Percentiles rank a stretch among this genome's conserved stretches.
These are phyloP conservation scores for Sporisorium iseilematis-ciliati DNA, from an alignment of 1,284 basidiomycete species.

Conservation along the genomic window DNA sequence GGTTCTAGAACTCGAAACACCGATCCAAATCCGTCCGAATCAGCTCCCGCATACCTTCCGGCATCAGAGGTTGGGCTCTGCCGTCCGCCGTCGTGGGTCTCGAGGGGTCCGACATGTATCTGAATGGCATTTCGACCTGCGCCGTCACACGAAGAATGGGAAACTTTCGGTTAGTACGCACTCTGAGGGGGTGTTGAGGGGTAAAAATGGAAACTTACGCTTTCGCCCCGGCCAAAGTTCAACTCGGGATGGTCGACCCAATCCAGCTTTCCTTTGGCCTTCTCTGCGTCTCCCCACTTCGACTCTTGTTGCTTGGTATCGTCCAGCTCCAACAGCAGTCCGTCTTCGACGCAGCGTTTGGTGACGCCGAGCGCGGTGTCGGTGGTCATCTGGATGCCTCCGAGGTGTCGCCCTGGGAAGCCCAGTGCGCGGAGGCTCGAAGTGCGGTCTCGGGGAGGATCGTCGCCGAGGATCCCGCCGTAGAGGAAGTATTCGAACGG, in stretches of 20 bases:
- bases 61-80: conserved; percentile 49
- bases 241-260: conserved; percentile 66
- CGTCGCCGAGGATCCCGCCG: conserved; percentile 78
- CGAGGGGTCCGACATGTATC: conserved; percentile 54
- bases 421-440: conserved; percentile 85
- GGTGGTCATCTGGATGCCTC: conserved; percentile 91
- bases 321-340: conserved; percentile 18
- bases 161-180: too few relatives aligned
- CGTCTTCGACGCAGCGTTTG: conserved; percentile 84
- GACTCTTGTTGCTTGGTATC: conserved; percentile 37
- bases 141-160: too few relatives aligned
- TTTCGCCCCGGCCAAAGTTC: conserved; percentile 62
- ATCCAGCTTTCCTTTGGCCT: conserved; percentile 23
- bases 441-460: conserved; percentile 86
- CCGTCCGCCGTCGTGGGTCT: neutral
- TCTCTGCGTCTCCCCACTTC: conserved; percentile 17
- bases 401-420: conserved; percentile 76
- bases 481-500: conserved; percentile 63
- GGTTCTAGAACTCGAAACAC: conserved; percentile 58
- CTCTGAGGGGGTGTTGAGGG: too few relatives aligned
- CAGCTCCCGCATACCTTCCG: conserved; percentile 58
- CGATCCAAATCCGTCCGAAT: conserved; percentile 56
- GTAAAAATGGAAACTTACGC: too few relatives aligned
- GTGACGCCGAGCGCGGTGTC: conserved; percentile 96
- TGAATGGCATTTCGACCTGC: conserved; percentile 56